A percentile compares a stretch with the other conserved stretches of the same genome.
These are phyloP conservation scores for Colletotrichum scovillei DNA, from an alignment of 2,329 filamentous ascomycete genomes.

Conservation along the genomic window DNA sequence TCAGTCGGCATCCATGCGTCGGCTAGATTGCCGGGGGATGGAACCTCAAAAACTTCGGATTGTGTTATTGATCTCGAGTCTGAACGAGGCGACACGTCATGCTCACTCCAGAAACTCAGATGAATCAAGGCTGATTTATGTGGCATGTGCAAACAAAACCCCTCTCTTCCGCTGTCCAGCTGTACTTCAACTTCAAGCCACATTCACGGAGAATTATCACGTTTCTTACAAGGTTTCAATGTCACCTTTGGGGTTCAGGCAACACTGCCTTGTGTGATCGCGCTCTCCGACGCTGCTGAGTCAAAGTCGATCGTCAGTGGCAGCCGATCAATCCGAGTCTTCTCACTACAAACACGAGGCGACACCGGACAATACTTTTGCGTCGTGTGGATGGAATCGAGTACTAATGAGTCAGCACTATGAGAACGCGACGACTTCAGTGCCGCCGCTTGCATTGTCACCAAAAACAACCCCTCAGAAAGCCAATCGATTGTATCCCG, in stretches of 20 bases:
- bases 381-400: slow-evolving; percentile 14
- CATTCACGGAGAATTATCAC: background rate
- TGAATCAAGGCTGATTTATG: background rate
- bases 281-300: background rate
- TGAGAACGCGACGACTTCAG: slow-evolving; percentile 29
- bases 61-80: background rate
- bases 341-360: too few species aligned
- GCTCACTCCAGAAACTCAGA: background rate
- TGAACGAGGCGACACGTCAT: slow-evolving; percentile 28
- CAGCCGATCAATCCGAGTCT: background rate
- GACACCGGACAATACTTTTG: background rate
- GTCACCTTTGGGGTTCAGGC: slow-evolving; percentile 2
- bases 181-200: background rate
- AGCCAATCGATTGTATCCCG: slow-evolving; percentile 17
- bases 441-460: slow-evolving; percentile 18
- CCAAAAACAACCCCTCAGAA: background rate
- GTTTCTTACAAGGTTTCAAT: slow-evolving; percentile 1
- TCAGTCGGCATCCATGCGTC: slow-evolving; percentile 30
- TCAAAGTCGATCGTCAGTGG: background rate
- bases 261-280: slow-evolving; percentile 2
- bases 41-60: slow-evolving; percentile 25
- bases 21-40: slow-evolving; percentile 17
- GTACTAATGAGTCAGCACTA: slow-evolving; percentile 25
- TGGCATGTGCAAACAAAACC: slow-evolving; percentile 27
- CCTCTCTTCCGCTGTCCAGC: slow-evolving; percentile 11